Conservation (phyloP, 139 green algal species). For the Chlorella sp. region DNA sequence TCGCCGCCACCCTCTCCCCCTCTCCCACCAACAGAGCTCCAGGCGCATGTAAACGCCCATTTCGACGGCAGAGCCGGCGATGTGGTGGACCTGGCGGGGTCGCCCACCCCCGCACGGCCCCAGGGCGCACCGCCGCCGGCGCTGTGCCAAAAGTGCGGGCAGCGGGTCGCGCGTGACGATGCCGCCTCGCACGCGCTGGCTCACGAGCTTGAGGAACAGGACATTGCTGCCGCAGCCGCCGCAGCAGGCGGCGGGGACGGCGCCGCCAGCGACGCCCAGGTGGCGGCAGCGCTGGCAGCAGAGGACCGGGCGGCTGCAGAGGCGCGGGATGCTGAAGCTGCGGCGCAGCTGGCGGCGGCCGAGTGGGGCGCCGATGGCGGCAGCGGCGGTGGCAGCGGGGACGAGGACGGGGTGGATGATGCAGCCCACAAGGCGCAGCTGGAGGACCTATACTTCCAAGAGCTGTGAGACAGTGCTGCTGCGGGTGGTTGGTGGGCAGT, state of each 20-base stretch:
- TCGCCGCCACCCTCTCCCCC: neutral
- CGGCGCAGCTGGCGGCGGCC: neutral
- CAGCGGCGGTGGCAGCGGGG: constrained; percentile 1
- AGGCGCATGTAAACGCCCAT: constrained; percentile 11
- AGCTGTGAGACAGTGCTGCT: neutral
- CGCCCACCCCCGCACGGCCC: too few relatives aligned
- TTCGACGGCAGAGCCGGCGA: neutral
- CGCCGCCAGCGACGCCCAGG: neutral
- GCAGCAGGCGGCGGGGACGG: neutral
- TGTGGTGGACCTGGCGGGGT: too few relatives aligned
- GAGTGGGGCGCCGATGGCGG: constrained; percentile 10
- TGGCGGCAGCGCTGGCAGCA: constrained; percentile 3
- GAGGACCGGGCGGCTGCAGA: neutral
- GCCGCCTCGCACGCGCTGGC: constrained; percentile 30
- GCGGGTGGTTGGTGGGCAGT: neutral
- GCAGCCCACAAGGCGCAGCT: constrained; percentile 10
- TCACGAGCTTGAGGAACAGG: constrained; percentile 33
- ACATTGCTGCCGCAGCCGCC: neutral
- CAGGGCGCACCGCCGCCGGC: neutral
- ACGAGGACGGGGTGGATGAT: neutral
- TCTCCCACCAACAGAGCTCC: neutral
- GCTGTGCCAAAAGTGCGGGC: neutral
- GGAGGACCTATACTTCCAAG: constrained; percentile 28
- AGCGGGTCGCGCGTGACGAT: neutral
- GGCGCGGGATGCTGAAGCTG: neutral